Evolutionary conservation across 2,329 filamentous ascomycete genomes (phyloP), one percentile per base, ranked within the genome.

Genomic region (Fusarium sublunatum): DNA sequence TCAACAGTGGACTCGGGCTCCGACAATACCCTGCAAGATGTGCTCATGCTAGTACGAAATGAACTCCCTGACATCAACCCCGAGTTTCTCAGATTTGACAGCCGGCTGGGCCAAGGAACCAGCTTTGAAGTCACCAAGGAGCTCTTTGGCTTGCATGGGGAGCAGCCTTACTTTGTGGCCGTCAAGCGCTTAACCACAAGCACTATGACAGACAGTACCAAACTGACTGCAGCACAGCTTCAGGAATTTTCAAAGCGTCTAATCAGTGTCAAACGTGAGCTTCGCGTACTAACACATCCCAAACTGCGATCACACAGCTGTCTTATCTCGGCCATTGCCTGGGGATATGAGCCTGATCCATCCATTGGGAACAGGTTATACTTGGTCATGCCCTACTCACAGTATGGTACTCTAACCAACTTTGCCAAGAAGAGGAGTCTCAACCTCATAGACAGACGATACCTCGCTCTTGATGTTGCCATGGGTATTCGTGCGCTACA

Each of bases 61-160:
- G 43, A 47, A 13, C 22, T 48, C 3, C 51, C 43, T 3, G 15
- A 41, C 24, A 11, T 48, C 1, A 28, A 31, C 7, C 43, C 45
- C 6, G 43, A 53, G n/a, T 38, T 41, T 22, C n/a, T 48, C 1
- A 11, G 32, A 1, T 53, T 53, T 10, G 51, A 53, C 15, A 31
- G 43, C 6, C 36, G 19, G 4, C 22, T 53, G 2, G 51, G 51
- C 12, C 13, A 25, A 1, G 51, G 51, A 5, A 53, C 34, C 1
- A 53, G 51, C 42, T 53, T 53, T 25, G 51, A 53, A 22, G 51
- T 53, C 15, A 53, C 13, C 43, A 53, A 48, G 9, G 51, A 53
- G 28, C 15, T 53, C n/a, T 53, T 40, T 19, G 32, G 35, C 7
- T 39, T 31, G 19, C 24, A 13, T 19, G 35, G 35, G 22, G 51